Percentiles rank a stretch among this genome's conserved stretches.
Conservation (phyloP, 306 rosid genomes). For the Vachellia collinsii region DNA sequence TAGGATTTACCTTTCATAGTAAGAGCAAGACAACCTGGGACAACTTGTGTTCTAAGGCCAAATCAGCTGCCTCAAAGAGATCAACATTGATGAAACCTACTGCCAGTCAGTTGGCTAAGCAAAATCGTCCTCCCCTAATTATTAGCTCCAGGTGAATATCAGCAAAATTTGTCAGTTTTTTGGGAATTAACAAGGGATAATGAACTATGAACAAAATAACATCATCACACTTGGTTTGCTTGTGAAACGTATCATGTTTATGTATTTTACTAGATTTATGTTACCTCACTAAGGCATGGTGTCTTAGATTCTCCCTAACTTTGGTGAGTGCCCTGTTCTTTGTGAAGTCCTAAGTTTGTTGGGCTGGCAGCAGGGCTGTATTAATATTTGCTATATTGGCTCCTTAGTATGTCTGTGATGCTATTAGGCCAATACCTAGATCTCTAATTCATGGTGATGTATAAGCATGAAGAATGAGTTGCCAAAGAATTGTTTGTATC, state of each 20-base stretch:
- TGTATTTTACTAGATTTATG: constrained; percentile 24
- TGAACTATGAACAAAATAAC: constrained; percentile 14
- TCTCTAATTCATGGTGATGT: constrained; percentile 19
- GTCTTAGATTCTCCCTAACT: constrained; percentile 9
- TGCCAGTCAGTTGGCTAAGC: constrained; percentile 94
- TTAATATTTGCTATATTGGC: constrained; percentile 14
- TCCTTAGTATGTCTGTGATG: constrained; percentile 13
- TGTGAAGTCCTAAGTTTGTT: constrained; percentile 14
- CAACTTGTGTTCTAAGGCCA: constrained; percentile 48
- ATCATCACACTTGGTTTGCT: constrained; percentile 21
- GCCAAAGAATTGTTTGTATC: constrained; percentile 30
- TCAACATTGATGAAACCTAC: constrained; percentile 96
- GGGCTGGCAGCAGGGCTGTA: constrained; percentile 9
- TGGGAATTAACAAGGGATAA: background rate
- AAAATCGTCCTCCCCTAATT: constrained; percentile 49
- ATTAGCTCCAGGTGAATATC: constrained; percentile 65
- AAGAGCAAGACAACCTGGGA: constrained; percentile 42
- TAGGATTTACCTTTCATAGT: constrained; percentile 61
- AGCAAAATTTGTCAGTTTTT: constrained; percentile 32
- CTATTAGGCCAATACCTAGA: constrained; percentile 24
- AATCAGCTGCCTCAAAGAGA: constrained; percentile 50
- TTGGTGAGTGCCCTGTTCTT: constrained; percentile 9
- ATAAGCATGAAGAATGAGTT: constrained; percentile 4
- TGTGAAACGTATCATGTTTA: constrained; percentile 27
- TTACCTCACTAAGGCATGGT: constrained; percentile 14